phyloP scores from a whole-genome alignment of 768 basidiomycete species.

The Amanita rubescens region DNA sequence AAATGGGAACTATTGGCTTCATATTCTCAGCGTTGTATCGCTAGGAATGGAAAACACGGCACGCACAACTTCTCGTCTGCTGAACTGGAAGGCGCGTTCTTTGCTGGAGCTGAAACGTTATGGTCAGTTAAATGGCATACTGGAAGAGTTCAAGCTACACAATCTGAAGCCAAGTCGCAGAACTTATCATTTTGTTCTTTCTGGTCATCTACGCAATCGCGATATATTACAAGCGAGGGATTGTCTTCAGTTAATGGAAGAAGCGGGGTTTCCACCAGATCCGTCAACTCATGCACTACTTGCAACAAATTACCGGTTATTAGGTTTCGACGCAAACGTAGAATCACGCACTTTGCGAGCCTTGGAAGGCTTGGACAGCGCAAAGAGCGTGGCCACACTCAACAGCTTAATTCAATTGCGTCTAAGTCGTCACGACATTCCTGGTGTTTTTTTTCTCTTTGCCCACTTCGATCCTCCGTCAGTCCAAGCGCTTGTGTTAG shows the following conservation, averaged over 20 bases:
- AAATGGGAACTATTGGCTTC: constrained; percentile 38
- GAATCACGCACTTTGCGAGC: constrained; percentile 42
- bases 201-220: constrained; percentile 62
- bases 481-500: constrained; percentile 10
- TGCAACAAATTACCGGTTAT: constrained; percentile 46
- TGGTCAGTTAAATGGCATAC: constrained; percentile 32
- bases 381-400: constrained; percentile 44
- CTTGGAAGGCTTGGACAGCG: constrained; percentile 32
- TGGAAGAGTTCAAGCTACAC: constrained; percentile 43
- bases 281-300: constrained; percentile 54
- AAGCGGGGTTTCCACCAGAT: constrained; percentile 46
- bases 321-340: constrained; percentile 52
- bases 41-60: constrained; percentile 44
- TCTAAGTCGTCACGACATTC: constrained; percentile 47
- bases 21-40: constrained; percentile 39
- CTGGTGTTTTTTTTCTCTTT: constrained; percentile 39
- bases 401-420: constrained; percentile 63
- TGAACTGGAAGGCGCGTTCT: constrained; percentile 67
- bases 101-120: constrained; percentile 48
- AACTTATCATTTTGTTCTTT: constrained; percentile 64
- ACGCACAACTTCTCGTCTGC: constrained; percentile 43
- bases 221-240: constrained; percentile 49
- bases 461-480: constrained; percentile 34
- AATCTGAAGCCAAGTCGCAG: constrained; percentile 44
- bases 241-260: constrained; percentile 49